Base-by-base conservation (phyloP, 108 stramenopile genomes). In the Asterionellopsis glacialis region DNA sequence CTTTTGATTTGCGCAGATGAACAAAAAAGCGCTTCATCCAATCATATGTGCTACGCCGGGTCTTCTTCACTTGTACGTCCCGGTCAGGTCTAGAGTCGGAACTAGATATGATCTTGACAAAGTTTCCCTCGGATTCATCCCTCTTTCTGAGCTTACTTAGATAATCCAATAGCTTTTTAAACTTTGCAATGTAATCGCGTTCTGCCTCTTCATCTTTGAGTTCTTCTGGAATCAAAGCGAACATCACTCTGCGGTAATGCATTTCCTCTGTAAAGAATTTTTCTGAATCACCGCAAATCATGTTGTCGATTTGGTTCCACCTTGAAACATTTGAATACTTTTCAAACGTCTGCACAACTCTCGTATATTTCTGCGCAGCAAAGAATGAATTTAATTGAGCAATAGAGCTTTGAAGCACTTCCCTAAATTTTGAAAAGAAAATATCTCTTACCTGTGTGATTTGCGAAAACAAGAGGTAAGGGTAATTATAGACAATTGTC, bases 261-360 rank as follows among this genome's bases (percentile, higher is more conserved):
- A 87, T 87, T 10, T 72, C 83, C 33, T 84, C 86, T 15, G 75
- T 50, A 38, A 90, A 62, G 14, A 57, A 63, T 49, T 73, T 70
- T 28, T 85, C 75, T 19, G 73, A 65, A 59, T 88, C 87, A 39
- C 85, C 94, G 55, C 83, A 77, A 22, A 95, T 81, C 0, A 95
- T 65, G 67, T 84, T 78, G 72, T 95, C 94, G 12, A 90, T 70
- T 49, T 77, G 82, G 55, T 89, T 92, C 89, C 88, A 95, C 45
- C 71, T 78, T 61, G 90, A 95, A 0, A 73, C 79, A 16, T 70
- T 66, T 0, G 79, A 64, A 51, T 84, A 92, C 68, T 92, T 92
- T n/a, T 84, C 76, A 69, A 95, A 92, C 0, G 84, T 77, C 69
- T 95, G 93, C 10, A 74, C 65, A 5, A 84, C 85, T 59, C 67